Conservation (phyloP, 2,329 filamentous ascomycete genomes). For the Colletotrichum eremochloae region DNA sequence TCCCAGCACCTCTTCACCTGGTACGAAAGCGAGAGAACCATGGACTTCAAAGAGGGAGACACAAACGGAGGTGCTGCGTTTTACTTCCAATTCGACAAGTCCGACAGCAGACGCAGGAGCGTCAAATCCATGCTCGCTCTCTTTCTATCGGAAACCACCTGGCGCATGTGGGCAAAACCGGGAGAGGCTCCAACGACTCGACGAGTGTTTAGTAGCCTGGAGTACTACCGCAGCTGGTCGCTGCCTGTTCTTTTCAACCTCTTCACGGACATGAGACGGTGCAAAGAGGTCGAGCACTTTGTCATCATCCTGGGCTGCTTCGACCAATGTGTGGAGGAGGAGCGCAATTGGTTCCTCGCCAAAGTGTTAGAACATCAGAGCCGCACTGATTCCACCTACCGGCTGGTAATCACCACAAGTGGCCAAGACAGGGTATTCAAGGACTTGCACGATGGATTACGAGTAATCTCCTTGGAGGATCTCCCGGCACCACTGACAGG, state of each 20-base stretch:
- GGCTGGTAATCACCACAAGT: not conserved
- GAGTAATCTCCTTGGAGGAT: not conserved
- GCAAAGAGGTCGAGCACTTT: not conserved
- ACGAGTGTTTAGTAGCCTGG: not conserved
- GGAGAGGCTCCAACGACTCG: not conserved
- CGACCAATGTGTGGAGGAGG: not conserved
- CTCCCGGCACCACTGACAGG: not conserved
- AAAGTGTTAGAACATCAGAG: not conserved
- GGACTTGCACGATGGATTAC: not conserved
- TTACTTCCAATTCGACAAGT: constrained; percentile 12
- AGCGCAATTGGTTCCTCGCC: not conserved
- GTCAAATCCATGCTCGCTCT: constrained; percentile 3
- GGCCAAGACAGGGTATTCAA: not conserved
- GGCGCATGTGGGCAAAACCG: not conserved
- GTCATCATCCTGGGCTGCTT: not conserved
- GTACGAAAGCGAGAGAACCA: not conserved
- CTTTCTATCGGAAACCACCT: not conserved
- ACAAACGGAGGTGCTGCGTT: not conserved
- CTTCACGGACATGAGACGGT: not conserved
- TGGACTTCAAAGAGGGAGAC: not conserved
- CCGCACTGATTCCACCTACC: not conserved
- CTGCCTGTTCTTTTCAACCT: not conserved
- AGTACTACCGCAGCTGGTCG: not conserved
- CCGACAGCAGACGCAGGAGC: not conserved
- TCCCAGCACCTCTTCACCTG: not conserved